phyloP scores from a whole-genome alignment of 176 grass and related monocot species.

The Aegilops umbellulata region DNA sequence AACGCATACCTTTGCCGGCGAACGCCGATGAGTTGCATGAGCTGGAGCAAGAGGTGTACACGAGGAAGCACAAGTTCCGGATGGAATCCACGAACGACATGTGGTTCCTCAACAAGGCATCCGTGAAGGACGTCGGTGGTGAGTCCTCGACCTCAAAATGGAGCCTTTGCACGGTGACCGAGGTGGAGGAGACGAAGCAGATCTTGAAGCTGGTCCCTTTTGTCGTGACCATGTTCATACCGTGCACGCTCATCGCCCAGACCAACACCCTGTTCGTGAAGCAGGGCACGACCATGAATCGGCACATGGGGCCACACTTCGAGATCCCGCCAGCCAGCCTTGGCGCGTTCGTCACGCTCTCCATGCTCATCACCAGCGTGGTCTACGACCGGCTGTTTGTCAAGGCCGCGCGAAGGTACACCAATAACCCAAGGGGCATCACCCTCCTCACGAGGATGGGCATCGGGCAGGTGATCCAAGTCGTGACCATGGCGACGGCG shows the following conservation, averaged over 20 bases:
- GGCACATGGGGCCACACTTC: conserved; percentile 42
- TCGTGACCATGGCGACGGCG: conserved; percentile 30
- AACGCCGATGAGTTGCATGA: conserved; percentile 41
- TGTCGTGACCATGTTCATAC: conserved; percentile 38
- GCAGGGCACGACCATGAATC: conserved; percentile 53
- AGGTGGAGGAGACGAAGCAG: conserved; percentile 59
- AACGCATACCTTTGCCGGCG: background rate
- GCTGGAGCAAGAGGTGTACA: conserved; percentile 33
- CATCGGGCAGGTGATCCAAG: conserved; percentile 24
- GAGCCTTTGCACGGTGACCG: conserved; percentile 44
- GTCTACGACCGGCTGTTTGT: conserved; percentile 46
- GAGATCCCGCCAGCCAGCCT: conserved; percentile 55
- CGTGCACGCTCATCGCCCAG: conserved; percentile 53
- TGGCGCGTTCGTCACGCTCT: conserved; percentile 36
- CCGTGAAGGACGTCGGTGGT: conserved; percentile 13
- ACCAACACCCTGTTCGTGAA: conserved; percentile 71
- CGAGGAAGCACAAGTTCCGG: conserved; percentile 21
- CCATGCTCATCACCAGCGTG: conserved; percentile 35
- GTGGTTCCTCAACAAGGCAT: conserved; percentile 55
- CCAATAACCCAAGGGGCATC: conserved; percentile 50
- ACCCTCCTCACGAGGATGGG: conserved; percentile 49
- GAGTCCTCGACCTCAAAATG: background rate
- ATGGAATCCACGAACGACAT: conserved; percentile 30
- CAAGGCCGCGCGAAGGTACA: conserved; percentile 23
- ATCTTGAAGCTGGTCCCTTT: conserved; percentile 21